A percentile compares a stretch with the other conserved stretches of the same genome.
phyloP scores from a whole-genome alignment of 2,329 filamentous ascomycete species.

The Epicoccum sorghinum region DNA sequence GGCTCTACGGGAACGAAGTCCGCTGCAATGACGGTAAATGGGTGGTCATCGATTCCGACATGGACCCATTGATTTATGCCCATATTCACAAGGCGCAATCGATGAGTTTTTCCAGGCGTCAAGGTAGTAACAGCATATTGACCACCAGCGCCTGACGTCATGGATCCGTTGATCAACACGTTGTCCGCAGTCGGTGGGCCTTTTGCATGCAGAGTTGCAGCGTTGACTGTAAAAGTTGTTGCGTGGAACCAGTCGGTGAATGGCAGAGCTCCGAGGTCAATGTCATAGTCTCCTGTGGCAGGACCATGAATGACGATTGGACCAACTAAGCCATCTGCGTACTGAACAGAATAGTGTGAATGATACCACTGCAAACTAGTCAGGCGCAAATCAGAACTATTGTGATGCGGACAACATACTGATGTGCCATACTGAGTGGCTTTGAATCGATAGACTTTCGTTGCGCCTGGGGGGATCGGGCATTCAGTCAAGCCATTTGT shows the following conservation, averaged over 20 bases:
- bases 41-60: slow-evolving; percentile 42
- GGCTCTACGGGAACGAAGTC: slow-evolving; percentile 54
- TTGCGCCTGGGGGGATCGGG: slow-evolving; percentile 66
- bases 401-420: slow-evolving; percentile 36
- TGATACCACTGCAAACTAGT: slow-evolving; percentile 53
- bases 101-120: slow-evolving; percentile 50
- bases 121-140: slow-evolving; percentile 43
- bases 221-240: slow-evolving; percentile 39
- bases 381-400: slow-evolving; percentile 41
- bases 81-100: slow-evolving; percentile 53
- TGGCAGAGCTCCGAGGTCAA: slow-evolving; percentile 50
- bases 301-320: slow-evolving; percentile 52
- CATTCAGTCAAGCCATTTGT: slow-evolving; percentile 65
- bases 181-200: slow-evolving; percentile 56
- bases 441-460: slow-evolving; percentile 41
- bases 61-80: slow-evolving; percentile 36
- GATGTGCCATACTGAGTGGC: slow-evolving; percentile 47
- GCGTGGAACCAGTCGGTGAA: slow-evolving; percentile 47
- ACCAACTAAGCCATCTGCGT: slow-evolving; percentile 51
- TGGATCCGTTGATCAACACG: slow-evolving; percentile 62
- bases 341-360: slow-evolving; percentile 50
- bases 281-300: slow-evolving; percentile 49
- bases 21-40: slow-evolving; percentile 51
- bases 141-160: slow-evolving; percentile 45
- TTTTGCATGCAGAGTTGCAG: slow-evolving; percentile 44